Base-by-base conservation (phyloP, 192 early-diverging fungal genomes). In the Coemansia sp. region DNA sequence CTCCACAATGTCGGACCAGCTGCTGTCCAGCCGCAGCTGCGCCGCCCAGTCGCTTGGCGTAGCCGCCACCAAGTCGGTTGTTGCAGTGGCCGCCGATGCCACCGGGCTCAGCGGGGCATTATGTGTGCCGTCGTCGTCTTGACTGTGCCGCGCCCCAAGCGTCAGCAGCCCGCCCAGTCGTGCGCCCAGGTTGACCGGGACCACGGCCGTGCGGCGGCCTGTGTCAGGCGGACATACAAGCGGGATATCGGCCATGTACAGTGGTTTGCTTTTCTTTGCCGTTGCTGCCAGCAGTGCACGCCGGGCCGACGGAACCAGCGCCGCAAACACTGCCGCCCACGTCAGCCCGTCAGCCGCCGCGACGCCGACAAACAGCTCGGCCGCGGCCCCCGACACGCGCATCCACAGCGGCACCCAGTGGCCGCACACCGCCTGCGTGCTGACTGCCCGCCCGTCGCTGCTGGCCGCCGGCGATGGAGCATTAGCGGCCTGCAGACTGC, bases 361-460 rank as follows among this genome's bases (percentile, higher is more conserved):
- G 7, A 28, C 39, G 10, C 35, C 41, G 15, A 26, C 48, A 2
- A 60, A 12, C 8, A 51, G 35, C n/a, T 75, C 71, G 7, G 60
- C 56, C 8, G 53, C 19, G 12, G 36, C 46, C n/a, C 60, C 49
- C 1, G 60, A 44, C 1, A 53, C 5, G 3, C 52, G 44, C 36
- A 75, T 58, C 71, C 71, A 75, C 30, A 15, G 27, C 0, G 71
- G 71, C 20, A 75, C 60, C 60, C 51, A 59, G 30, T 63, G 39
- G 5, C 27, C 12, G 31, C 34, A 19, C 55, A 59, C 40, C 9
- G 60, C 64, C 22, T 38, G 53, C 5, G 39, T 28, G 20, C 52
- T 31, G 17, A 55, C 53, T 1, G 21, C 14, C 44, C 15, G 43
- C n/a, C 20, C 36, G 10, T 35, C 29, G 1, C 5, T 25, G 5